Evolutionary conservation across 495 filamentous ascomycete genomes (phyloP), one percentile per base, ranked within the genome.

Genomic region (Penicillium psychrofluorescens): DNA sequence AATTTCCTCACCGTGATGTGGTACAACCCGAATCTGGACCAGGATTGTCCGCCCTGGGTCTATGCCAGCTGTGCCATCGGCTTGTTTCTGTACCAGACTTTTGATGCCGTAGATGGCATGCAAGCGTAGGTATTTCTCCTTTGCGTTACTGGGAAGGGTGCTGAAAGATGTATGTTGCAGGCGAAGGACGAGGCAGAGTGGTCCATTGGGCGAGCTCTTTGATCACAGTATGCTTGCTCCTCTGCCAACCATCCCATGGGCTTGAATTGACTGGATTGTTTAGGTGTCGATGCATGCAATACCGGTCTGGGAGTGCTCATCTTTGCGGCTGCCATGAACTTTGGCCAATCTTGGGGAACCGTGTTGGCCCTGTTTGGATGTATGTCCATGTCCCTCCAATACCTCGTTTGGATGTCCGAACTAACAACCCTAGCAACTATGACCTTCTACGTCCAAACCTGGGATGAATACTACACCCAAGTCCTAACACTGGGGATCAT

Each of bases 401-500:
- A 22, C 6, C 4, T 22, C 22, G 3, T 2, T 6, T 22, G 3
- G 22, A 22, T 28, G 33, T 16, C 11, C 14, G 11, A 7, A 11
- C 59, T 66, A 49, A 69, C 30, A 11, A 11, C 11, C 36, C 28
- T 49, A 87, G 83, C 84, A 1, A 78, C 84, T 30, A 71, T 90
- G 56, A 95, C 90, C 11, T 98, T 98, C 66, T 98, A 98, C 62
- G 83, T 98, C 15, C 92, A 96, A 62, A 98, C 92, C 29, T 98
- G 92, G 92, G 92, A 98, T 51, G 92, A 96, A 67, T 97, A 95
- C 66, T 94, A 96, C 68, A 98, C 92, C 32, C 87, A 95, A 59
- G 90, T 91, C 8, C 79, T 98, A 16, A 95, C 88, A 11, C 78
- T 98, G 1, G 92, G 92, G 41, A 70, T 97, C 52, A 75, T 98